phyloP scores from a whole-genome alignment of 371 early-diverging fungal species.

The Mortierella sp. region DNA sequence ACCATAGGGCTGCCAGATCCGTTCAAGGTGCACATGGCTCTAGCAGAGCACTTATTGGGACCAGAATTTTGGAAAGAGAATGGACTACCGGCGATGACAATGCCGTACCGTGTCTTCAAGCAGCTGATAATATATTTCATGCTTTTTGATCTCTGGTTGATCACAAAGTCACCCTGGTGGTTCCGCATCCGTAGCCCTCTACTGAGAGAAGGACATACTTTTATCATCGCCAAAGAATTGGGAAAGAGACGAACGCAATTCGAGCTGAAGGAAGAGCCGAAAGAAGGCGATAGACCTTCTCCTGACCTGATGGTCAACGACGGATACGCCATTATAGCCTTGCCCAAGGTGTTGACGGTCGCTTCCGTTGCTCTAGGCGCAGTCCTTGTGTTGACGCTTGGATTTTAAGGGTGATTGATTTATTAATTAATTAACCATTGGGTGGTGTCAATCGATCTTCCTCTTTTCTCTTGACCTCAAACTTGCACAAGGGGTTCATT shows the following conservation, averaged over 20 bases:
- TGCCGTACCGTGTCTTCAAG: slow-evolving; percentile 3
- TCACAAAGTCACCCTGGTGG: slow-evolving; percentile 19
- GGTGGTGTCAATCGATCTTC: too few species aligned
- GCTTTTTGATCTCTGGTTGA: slow-evolving; percentile 20
- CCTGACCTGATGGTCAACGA: too few species aligned
- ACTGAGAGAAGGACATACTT: not conserved
- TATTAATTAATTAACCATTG: not conserved
- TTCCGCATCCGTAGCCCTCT: slow-evolving; percentile 6
- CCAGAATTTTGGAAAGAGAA: slow-evolving; percentile 21
- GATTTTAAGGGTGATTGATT: not conserved
- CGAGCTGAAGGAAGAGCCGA: slow-evolving; percentile 18
- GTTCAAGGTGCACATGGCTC: slow-evolving; percentile 25
- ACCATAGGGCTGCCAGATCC: slow-evolving; percentile 16
- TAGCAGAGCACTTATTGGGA: slow-evolving; percentile 27
- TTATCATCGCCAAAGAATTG: not conserved
- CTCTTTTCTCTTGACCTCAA: too few species aligned
- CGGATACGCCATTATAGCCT: not conserved
- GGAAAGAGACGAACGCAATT: slow-evolving; percentile 7
- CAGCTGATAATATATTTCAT: slow-evolving; percentile 1
- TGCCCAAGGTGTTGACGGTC: slow-evolving; percentile 17
- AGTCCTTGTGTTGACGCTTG: not conserved
- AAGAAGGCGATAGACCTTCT: not conserved
- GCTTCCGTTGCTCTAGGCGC: slow-evolving; percentile 13
- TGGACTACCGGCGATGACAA: slow-evolving; percentile 11
- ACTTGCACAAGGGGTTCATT: too few species aligned